These are phyloP conservation scores for Aspergillus tanneri DNA, from an alignment of 2,329 filamentous ascomycete genomes.

Conservation along the genomic window DNA sequence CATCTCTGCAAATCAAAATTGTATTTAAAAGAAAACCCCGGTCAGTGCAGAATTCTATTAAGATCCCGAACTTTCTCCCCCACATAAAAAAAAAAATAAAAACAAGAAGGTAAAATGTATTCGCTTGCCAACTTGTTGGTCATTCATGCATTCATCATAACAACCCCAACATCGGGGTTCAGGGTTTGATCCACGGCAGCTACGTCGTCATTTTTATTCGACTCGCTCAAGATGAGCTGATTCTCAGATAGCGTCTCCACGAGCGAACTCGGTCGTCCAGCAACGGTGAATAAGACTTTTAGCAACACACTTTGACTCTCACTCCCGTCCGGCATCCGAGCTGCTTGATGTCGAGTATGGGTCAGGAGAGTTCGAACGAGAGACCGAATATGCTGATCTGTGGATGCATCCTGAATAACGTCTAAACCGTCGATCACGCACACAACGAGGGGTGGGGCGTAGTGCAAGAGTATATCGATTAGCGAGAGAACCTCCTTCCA, in stretches of 20 bases:
- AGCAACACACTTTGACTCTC: conserved; percentile 30
- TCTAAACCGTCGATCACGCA: conserved; percentile 40
- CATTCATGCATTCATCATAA: conserved; percentile 37
- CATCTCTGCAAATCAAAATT: conserved; percentile 14
- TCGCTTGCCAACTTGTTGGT: not conserved
- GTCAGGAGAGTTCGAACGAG: conserved; percentile 35
- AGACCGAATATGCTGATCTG: conserved; percentile 34
- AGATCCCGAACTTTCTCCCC: conserved; percentile 16
- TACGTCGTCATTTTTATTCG: conserved; percentile 22
- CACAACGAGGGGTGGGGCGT: conserved; percentile 37
- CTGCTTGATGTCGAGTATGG: conserved; percentile 30
- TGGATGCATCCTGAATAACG: conserved; percentile 32
- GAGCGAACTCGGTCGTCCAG: conserved; percentile 31
- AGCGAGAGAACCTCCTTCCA: conserved; percentile 39
- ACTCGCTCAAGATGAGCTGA: conserved; percentile 30
- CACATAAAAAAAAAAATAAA: conserved; percentile 13
- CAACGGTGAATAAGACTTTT: conserved; percentile 39
- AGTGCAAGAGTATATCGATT: conserved; percentile 37
- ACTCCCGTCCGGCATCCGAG: conserved; percentile 16
- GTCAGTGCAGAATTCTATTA: conserved; percentile 21
- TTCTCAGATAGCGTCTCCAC: conserved; percentile 36
- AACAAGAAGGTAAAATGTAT: conserved; percentile 1
- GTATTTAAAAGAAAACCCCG: conserved; percentile 17
- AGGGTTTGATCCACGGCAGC: conserved; percentile 24
- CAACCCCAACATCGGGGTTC: conserved; percentile 28